Evolutionary conservation across 257 asterid species (phyloP).

Genomic region (Fraxinus excelsior): DNA sequence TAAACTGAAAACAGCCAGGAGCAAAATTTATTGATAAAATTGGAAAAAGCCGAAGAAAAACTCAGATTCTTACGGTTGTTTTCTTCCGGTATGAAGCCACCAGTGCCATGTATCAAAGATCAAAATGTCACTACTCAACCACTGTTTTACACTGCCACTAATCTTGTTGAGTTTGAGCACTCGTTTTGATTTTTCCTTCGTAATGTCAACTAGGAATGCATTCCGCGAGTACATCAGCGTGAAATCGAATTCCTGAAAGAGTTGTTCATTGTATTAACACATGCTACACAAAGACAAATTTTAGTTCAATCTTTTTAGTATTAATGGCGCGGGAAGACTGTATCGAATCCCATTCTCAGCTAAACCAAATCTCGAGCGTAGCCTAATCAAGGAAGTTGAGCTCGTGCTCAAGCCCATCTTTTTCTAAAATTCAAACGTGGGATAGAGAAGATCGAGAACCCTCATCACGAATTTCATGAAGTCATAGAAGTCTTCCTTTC

Average conservation of each 20-base stretch:
- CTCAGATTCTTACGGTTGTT: constrained; percentile 48
- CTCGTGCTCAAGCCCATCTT: too few relatives aligned
- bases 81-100: constrained; percentile 63
- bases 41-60: neutral
- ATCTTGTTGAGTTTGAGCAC: constrained; percentile 43
- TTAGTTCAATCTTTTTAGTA: neutral
- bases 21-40: neutral
- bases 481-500: too few relatives aligned
- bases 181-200: constrained; percentile 19
- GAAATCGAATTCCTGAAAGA: constrained; percentile 30
- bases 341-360: too few relatives aligned
- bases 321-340: too few relatives aligned
- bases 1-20: neutral
- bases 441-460: too few relatives aligned
- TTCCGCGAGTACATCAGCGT: constrained; percentile 38
- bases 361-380: too few relatives aligned
- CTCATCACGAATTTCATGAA: too few relatives aligned
- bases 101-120: constrained; percentile 56
- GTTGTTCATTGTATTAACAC: neutral
- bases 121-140: constrained; percentile 39
- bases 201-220: constrained; percentile 41
- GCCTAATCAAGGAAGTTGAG: too few relatives aligned
- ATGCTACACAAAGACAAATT: neutral
- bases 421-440: too few relatives aligned
- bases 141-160: constrained; percentile 21